Conservation (phyloP, 495 filamentous ascomycete species). For the Lasiosphaeria miniovina region DNA sequence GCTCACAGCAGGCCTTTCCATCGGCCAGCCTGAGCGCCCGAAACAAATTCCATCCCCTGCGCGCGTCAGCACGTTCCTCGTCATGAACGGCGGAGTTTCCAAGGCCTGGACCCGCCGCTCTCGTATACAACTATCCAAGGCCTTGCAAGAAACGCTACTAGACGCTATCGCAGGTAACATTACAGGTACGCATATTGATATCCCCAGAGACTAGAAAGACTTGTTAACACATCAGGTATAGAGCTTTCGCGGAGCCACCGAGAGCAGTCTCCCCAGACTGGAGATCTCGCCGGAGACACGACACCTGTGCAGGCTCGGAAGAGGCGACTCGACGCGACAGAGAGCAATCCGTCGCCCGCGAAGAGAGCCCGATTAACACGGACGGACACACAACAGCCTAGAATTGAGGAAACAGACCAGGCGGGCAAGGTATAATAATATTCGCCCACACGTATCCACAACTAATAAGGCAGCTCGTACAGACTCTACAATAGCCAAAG, state of each 20-base stretch:
- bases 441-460: not conserved
- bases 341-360: slow-evolving; percentile 17
- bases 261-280: slow-evolving; percentile 17
- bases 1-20: slow-evolving; percentile 15
- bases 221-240: slow-evolving; percentile 21
- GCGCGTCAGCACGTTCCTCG: slow-evolving; percentile 15
- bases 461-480: slow-evolving; percentile 16
- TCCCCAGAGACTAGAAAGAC: slow-evolving; percentile 10
- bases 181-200: slow-evolving; percentile 17
- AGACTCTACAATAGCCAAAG: slow-evolving; percentile 27
- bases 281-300: slow-evolving; percentile 17
- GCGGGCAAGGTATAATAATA: slow-evolving; percentile 16
- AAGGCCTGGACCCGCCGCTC: slow-evolving; percentile 20
- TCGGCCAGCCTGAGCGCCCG: slow-evolving; percentile 18
- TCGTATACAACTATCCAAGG: slow-evolving; percentile 16
- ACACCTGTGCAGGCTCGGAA: slow-evolving; percentile 18
- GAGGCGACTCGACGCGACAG: slow-evolving; percentile 21
- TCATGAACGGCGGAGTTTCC: slow-evolving; percentile 22
- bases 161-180: slow-evolving; percentile 17
- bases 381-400: slow-evolving; percentile 19
- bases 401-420: slow-evolving; percentile 24
- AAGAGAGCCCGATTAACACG: slow-evolving; percentile 25
- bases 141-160: slow-evolving; percentile 21
- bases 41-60: slow-evolving; percentile 6
- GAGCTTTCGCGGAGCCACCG: slow-evolving; percentile 20